These are phyloP conservation scores for Plantago lanceolata DNA, from an alignment of 305 asterid species.

Conservation along the genomic window DNA sequence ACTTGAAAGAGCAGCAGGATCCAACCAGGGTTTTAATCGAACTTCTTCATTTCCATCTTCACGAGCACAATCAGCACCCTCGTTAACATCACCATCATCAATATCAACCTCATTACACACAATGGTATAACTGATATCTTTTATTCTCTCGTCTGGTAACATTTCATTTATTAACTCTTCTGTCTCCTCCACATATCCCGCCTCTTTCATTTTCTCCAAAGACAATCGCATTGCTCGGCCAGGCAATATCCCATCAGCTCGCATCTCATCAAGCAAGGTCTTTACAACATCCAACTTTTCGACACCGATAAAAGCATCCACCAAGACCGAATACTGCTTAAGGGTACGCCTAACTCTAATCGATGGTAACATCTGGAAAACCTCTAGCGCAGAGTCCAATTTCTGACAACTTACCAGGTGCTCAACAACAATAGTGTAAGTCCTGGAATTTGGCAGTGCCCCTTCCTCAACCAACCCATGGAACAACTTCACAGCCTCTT, in stretches of 20 bases:
- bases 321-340: constrained; percentile 65
- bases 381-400: constrained; percentile 55
- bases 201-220: constrained; percentile 59
- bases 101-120: constrained; percentile 41
- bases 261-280: constrained; percentile 75
- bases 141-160: constrained; percentile 72
- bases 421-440: constrained; percentile 66
- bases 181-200: constrained; percentile 52
- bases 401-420: constrained; percentile 56
- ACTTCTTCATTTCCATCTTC: constrained; percentile 35
- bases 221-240: constrained; percentile 62
- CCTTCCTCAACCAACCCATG: constrained; percentile 65
- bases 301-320: constrained; percentile 46
- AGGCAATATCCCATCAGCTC: constrained; percentile 75
- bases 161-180: constrained; percentile 54
- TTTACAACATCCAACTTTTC: constrained; percentile 45
- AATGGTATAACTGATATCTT: constrained; percentile 43
- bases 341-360: constrained; percentile 72
- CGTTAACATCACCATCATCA: constrained; percentile 45
- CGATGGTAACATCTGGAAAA: constrained; percentile 55
- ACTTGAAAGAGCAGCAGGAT: constrained; percentile 77
- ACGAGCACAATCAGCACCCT: constrained; percentile 25
- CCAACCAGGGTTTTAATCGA: constrained; percentile 81
- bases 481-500: constrained; percentile 60
- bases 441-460: constrained; percentile 81